Evolutionary conservation across 148 eudicot genomes (phyloP).

Genomic region (Oxyria digyna): DNA sequence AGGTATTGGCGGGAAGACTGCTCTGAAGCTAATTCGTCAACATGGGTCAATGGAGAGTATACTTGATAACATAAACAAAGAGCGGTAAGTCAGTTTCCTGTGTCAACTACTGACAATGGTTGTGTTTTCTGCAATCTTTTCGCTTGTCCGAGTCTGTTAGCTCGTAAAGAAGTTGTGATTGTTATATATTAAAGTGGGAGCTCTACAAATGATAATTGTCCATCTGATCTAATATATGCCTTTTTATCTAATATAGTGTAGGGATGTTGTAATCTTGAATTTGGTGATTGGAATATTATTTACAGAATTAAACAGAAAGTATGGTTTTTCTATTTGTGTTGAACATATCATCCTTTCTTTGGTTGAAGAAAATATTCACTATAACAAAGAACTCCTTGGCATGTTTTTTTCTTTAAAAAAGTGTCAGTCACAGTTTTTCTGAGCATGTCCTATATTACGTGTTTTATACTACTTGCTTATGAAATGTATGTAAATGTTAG

Average conservation of each 20-base stretch:
- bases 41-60: slow-evolving; percentile 85
- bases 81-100: slow-evolving; percentile 37
- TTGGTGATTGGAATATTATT: background rate
- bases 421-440: background rate
- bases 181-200: background rate
- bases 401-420: background rate
- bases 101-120: background rate
- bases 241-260: background rate
- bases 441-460: background rate
- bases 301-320: background rate
- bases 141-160: background rate
- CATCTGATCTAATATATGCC: background rate
- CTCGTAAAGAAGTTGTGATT: background rate
- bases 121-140: background rate
- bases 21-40: slow-evolving; percentile 89
- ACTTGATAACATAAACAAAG: slow-evolving; percentile 78
- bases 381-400: background rate
- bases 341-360: background rate
- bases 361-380: background rate
- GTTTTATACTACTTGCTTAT: background rate
- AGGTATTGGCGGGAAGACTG: slow-evolving; percentile 94
- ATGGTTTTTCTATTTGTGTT: background rate
- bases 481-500: background rate
- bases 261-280: background rate
- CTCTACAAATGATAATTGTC: background rate